Evolutionary conservation across 192 early-diverging fungal species (phyloP).

Genomic region (Thamnidium elegans): DNA sequence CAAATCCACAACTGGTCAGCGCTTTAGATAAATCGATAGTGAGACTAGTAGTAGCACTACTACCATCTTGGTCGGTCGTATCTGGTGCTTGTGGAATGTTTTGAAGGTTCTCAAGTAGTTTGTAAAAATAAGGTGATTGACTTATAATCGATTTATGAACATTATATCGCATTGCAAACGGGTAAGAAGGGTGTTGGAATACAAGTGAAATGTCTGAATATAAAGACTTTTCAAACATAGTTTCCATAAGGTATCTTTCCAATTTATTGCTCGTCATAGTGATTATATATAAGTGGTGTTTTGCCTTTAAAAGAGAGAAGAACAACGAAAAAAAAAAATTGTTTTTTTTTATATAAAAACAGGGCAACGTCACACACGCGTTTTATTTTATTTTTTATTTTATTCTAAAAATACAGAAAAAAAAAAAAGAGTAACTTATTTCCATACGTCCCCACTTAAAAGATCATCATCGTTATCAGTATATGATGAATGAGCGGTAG

Average conservation of each 20-base stretch:
- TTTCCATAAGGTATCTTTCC: slow-evolving; percentile 17
- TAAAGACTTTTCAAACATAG: slow-evolving; percentile 30
- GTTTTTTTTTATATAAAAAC: background rate
- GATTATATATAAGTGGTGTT: too few species aligned
- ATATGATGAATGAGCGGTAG: background rate
- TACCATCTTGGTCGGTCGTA: background rate
- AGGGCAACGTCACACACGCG: background rate
- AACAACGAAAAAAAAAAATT: background rate
- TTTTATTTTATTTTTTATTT: background rate
- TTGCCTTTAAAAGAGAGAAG: background rate
- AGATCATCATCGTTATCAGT: background rate
- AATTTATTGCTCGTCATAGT: background rate
- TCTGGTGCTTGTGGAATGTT: background rate
- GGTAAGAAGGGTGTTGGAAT: slow-evolving; percentile 28
- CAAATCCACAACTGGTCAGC: slow-evolving; percentile 22
- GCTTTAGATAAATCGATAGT: slow-evolving; percentile 32
- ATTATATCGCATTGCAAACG: slow-evolving; percentile 31
- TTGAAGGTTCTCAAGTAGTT: slow-evolving; percentile 14
- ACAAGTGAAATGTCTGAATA: slow-evolving; percentile 32
- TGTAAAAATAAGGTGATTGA: slow-evolving; percentile 30
- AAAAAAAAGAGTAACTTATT: background rate
- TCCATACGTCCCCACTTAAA: slow-evolving; percentile 14
- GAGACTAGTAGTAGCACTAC: background rate
- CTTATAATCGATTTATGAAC: slow-evolving; percentile 28
- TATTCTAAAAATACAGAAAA: background rate